Conservation (phyloP, 176 grass and related monocot genomes). For the Triticum turgidum region DNA sequence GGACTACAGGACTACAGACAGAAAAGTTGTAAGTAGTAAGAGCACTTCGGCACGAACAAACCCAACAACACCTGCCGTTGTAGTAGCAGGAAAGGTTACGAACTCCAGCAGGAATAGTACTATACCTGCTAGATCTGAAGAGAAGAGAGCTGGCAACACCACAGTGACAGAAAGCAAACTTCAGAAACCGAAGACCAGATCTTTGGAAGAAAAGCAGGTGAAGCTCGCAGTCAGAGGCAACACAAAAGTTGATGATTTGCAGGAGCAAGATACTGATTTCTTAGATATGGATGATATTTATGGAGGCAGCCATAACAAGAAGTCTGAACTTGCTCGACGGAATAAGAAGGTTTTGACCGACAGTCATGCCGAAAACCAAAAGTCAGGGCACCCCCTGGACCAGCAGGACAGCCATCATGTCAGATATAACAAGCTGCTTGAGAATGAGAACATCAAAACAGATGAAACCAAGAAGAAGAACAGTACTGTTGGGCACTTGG, state of each 20-base stretch:
- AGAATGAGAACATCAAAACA: constrained; percentile 29
- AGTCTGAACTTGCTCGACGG: constrained; percentile 25
- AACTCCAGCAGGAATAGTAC: constrained; percentile 32
- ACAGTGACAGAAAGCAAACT: constrained; percentile 21
- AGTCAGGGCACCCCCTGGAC: constrained; percentile 32
- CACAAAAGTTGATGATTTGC: constrained; percentile 31
- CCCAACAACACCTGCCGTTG: constrained; percentile 1
- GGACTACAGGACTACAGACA: constrained; percentile 27
- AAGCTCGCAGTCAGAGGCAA: constrained; percentile 30
- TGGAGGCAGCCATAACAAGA: constrained; percentile 41
- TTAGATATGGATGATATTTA: constrained; percentile 42
- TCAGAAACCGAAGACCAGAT: constrained; percentile 26
- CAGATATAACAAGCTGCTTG: constrained; percentile 40
- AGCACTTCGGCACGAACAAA: constrained; percentile 24
- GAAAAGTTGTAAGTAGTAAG: not conserved
- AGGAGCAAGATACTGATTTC: constrained; percentile 22
- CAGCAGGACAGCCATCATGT: constrained; percentile 39
- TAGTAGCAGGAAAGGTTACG: not conserved
- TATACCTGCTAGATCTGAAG: constrained; percentile 6
- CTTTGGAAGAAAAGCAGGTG: constrained; percentile 46
- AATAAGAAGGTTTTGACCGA: constrained; percentile 21
- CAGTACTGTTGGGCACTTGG: not conserved
- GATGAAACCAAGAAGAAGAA: constrained; percentile 35
- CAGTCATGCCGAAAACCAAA: constrained; percentile 7
- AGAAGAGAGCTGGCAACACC: constrained; percentile 25